Evolutionary conservation across 2,329 filamentous ascomycete species (phyloP).

Genomic region (Polytolypa hystricis): DNA sequence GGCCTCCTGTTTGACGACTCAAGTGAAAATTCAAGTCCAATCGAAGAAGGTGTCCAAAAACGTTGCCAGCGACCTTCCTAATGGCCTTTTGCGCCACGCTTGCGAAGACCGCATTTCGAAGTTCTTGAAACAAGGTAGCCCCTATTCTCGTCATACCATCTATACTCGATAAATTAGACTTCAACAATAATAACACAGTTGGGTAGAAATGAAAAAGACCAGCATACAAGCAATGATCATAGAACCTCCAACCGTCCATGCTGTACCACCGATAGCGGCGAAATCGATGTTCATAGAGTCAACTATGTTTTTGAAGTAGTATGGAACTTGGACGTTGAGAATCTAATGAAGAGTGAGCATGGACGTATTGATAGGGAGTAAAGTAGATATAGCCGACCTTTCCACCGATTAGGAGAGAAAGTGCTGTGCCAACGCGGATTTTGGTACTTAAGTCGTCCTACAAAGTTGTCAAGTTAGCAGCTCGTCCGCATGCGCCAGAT

Average conservation of each 20-base stretch:
- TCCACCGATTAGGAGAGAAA: slow-evolving; percentile 72
- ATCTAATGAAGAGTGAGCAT: slow-evolving; percentile 36
- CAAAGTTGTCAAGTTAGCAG: slow-evolving; percentile 8
- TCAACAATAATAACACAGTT: neutral
- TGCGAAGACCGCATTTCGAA: slow-evolving; percentile 92
- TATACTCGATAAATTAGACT: slow-evolving; percentile 16
- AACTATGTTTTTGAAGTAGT: slow-evolving; percentile 97
- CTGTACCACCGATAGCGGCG: slow-evolving; percentile 73
- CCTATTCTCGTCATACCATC: slow-evolving; percentile 81
- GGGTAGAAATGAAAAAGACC: no score
- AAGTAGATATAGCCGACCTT: slow-evolving; percentile 51
- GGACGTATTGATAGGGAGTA: neutral
- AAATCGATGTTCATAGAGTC: slow-evolving; percentile 97
- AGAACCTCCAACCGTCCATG: slow-evolving; percentile 75
- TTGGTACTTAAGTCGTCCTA: slow-evolving; percentile 68
- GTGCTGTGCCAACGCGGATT: slow-evolving; percentile 71
- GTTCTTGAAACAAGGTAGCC: slow-evolving; percentile 79
- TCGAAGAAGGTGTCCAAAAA: slow-evolving; percentile 79
- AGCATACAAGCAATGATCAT: slow-evolving; percentile 75
- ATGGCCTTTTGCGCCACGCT: slow-evolving; percentile 97
- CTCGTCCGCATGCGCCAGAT: slow-evolving; percentile 1
- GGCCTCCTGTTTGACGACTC: slow-evolving; percentile 82
- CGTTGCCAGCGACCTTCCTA: slow-evolving; percentile 75
- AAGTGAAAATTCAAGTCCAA: slow-evolving; percentile 92
- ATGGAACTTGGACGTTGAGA: slow-evolving; percentile 93